Conservation (phyloP, 2,329 filamentous ascomycete species). For the Pezicula rhizophila region DNA sequence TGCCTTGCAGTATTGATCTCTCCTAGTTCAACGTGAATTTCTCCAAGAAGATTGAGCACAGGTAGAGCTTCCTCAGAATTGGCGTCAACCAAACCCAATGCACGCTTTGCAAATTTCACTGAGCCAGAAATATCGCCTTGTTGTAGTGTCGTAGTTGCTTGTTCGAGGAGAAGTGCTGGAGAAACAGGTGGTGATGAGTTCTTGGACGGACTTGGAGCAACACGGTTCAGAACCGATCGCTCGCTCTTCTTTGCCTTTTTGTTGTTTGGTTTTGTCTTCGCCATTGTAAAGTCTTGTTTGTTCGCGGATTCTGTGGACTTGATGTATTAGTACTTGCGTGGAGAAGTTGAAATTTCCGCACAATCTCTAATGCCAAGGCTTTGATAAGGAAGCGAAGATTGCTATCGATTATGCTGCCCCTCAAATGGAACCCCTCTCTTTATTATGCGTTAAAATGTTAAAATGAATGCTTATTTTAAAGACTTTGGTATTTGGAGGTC, state of each 20-base stretch:
- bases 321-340: background rate
- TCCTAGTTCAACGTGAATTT: conserved; percentile 38
- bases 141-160: conserved; percentile 24
- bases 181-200: conserved; percentile 16
- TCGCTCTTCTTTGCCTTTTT: conserved; percentile 24
- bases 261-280: conserved; percentile 27
- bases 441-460: no score
- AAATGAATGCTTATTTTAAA: no score
- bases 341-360: background rate
- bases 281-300: conserved; percentile 18
- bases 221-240: conserved; percentile 22
- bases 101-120: conserved; percentile 22
- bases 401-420: background rate
- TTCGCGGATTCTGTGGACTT: background rate
- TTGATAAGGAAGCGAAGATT: background rate
- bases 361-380: background rate
- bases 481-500: no score
- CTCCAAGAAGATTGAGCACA: conserved; percentile 26
- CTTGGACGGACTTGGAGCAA: conserved; percentile 18
- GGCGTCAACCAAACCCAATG: conserved; percentile 17
- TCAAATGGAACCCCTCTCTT: background rate
- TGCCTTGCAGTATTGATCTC: conserved; percentile 69
- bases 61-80: conserved; percentile 23
- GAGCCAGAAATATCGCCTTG: conserved; percentile 26
- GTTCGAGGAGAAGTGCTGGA: conserved; percentile 17